Evolutionary conservation across 495 filamentous ascomycete genomes (phyloP).

Genomic region (Hypoxylon cercidicola): DNA sequence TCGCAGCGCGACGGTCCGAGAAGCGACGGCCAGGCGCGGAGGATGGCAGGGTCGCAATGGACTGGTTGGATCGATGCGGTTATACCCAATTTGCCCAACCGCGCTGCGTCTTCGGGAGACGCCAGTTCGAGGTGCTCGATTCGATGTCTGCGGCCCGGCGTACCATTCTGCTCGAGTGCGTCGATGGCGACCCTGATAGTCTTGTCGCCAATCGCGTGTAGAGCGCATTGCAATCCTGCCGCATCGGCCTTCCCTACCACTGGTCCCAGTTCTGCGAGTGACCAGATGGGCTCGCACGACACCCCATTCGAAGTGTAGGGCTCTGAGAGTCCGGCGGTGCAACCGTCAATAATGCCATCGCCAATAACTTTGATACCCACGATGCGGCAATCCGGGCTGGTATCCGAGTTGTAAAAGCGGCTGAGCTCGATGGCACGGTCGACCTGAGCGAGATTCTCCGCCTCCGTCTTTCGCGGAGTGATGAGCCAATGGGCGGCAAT

Average conservation of each 20-base stretch:
- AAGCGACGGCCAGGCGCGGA: conserved; percentile 67
- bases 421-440: conserved; percentile 68
- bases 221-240: conserved; percentile 68
- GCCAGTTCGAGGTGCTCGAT: conserved; percentile 73
- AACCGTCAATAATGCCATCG: conserved; percentile 74
- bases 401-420: conserved; percentile 55
- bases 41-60: conserved; percentile 70
- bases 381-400: conserved; percentile 64
- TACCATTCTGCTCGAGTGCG: conserved; percentile 58
- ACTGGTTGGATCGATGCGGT: conserved; percentile 73
- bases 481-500: conserved; percentile 74
- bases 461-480: conserved; percentile 53
- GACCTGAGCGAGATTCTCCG: conserved; percentile 62
- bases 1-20: conserved; percentile 62
- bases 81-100: conserved; percentile 66
- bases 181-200: conserved; percentile 67
- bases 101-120: conserved; percentile 58
- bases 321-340: conserved; percentile 69
- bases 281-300: conserved; percentile 66
- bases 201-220: conserved; percentile 73
- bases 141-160: conserved; percentile 61
- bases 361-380: conserved; percentile 76
- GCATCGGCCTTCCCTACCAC: conserved; percentile 65
- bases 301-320: conserved; percentile 65
- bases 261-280: conserved; percentile 58